Evolutionary conservation across 2,329 filamentous ascomycete species (phyloP).

Genomic region (Pseudophaeomoniella oleicola): DNA sequence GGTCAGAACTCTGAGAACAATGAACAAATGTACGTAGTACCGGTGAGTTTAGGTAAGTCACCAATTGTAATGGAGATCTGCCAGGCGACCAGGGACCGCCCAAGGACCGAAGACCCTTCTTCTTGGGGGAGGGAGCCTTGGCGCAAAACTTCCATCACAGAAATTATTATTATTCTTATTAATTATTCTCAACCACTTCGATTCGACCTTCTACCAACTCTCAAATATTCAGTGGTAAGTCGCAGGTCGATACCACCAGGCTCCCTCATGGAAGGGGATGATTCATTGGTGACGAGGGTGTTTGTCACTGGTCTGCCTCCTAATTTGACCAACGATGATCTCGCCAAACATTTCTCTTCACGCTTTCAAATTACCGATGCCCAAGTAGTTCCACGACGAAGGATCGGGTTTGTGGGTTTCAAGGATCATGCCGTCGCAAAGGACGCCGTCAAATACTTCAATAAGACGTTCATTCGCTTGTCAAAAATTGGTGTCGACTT

Average conservation of each 20-base stretch:
- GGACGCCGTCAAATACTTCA: slow-evolving; percentile 84
- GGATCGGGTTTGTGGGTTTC: slow-evolving; percentile 94
- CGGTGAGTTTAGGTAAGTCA: no score
- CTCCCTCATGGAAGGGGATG: slow-evolving; percentile 36
- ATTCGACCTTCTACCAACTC: no score
- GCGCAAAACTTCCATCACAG: no score
- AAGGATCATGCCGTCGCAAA: slow-evolving; percentile 66
- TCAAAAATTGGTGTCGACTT: slow-evolving; percentile 84
- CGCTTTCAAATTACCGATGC: slow-evolving; percentile 73
- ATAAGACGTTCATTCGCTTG: slow-evolving; percentile 90
- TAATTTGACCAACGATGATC: slow-evolving; percentile 67
- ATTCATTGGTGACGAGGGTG: slow-evolving; percentile 61
- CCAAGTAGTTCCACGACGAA: slow-evolving; percentile 75
- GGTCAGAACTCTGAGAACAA: no score
- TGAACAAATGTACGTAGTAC: no score
- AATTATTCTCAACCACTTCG: no score
- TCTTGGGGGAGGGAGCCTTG: no score
- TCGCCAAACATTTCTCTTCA: slow-evolving; percentile 75
- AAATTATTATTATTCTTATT: no score
- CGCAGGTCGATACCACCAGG: neutral
- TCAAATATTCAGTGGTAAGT: no score
- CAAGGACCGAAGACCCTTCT: no score
- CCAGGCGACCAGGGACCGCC: no score
- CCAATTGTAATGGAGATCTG: no score
- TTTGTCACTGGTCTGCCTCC: slow-evolving; percentile 66